phyloP scores from a whole-genome alignment of 805 yeast species.

The Metschnikowia hibisci region DNA sequence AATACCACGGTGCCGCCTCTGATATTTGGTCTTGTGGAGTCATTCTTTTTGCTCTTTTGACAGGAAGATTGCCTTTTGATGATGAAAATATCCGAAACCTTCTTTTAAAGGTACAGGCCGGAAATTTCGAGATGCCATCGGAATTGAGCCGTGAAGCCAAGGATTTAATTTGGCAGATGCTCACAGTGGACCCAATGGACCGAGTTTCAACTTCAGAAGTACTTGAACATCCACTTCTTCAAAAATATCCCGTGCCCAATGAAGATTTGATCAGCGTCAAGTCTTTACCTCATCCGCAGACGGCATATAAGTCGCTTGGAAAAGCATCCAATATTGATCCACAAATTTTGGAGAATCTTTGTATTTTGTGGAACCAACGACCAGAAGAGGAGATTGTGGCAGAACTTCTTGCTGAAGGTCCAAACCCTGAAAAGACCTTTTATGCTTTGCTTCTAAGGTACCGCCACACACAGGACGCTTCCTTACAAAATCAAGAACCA shows the following conservation, averaged over 20 bases:
- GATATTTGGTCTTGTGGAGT: conserved; percentile 91
- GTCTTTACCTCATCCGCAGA: conserved; percentile 52
- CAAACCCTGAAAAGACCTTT: conserved; percentile 44
- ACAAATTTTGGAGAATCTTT: conserved; percentile 51
- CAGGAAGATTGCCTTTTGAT: conserved; percentile 81
- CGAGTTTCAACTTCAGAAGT: conserved; percentile 69
- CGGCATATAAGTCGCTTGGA: conserved; percentile 49
- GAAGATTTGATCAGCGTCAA: conserved; percentile 43
- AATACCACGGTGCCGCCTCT: conserved; percentile 79
- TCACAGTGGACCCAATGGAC: conserved; percentile 64
- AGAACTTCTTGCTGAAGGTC: conserved; percentile 35
- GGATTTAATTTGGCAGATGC: conserved; percentile 60
- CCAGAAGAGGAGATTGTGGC: conserved; percentile 36
- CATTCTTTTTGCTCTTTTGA: conserved; percentile 69
- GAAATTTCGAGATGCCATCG: conserved; percentile 68
- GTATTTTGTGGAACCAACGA: conserved; percentile 58
- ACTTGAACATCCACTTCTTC: conserved; percentile 52
- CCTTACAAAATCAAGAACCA: conserved; percentile 11
- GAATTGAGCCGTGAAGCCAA: conserved; percentile 62
- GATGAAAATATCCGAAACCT: conserved; percentile 73
- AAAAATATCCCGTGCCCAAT: conserved; percentile 47
- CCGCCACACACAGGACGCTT: conserved; percentile 36
- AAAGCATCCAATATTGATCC: conserved; percentile 46
- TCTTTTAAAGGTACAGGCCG: conserved; percentile 71
- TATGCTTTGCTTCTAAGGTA: conserved; percentile 44